Evolutionary conservation across 805 yeast genomes (phyloP).

Genomic region (Candida xyloterini): DNA sequence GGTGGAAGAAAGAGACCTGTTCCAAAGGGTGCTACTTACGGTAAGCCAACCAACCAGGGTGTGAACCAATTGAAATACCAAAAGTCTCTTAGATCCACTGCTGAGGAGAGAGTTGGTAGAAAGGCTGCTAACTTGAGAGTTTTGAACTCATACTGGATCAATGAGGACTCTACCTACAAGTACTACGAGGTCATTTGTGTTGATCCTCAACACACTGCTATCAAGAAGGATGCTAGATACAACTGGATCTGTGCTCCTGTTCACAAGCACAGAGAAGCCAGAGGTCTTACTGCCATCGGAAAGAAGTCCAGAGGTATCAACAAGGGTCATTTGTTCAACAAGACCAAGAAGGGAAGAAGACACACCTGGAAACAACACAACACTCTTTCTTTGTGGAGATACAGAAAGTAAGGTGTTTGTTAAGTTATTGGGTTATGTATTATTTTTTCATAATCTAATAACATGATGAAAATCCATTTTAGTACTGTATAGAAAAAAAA

Average conservation of each 20-base stretch:
- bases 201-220: constrained; percentile 97
- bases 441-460: constrained; percentile 1
- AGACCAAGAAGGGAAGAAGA: constrained; percentile 97
- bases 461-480: not conserved
- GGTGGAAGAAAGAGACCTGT: constrained; percentile 99
- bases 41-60: constrained; percentile 99
- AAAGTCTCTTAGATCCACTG: constrained; percentile 95
- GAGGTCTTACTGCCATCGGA: constrained; percentile 98
- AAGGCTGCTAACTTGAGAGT: constrained; percentile 99
- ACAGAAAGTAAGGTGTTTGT: constrained; percentile 68
- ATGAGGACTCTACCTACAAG: constrained; percentile 99
- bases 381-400: constrained; percentile 99
- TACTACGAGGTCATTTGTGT: constrained; percentile 97
- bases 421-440: constrained; percentile 4
- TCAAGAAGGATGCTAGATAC: constrained; percentile 97
- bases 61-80: constrained; percentile 99
- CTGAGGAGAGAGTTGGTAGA: constrained; percentile 99
- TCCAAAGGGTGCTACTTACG: constrained; percentile 99
- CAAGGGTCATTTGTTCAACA: constrained; percentile 99
- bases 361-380: constrained; percentile 99
- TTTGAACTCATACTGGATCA: constrained; percentile 99
- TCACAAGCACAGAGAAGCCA: constrained; percentile 99
- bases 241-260: constrained; percentile 99
- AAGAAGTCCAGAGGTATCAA: constrained; percentile 99
- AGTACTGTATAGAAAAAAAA: not conserved